These are phyloP conservation scores for Gillenia trifoliata DNA, from an alignment of 306 rosid genomes.

Conservation along the genomic window DNA sequence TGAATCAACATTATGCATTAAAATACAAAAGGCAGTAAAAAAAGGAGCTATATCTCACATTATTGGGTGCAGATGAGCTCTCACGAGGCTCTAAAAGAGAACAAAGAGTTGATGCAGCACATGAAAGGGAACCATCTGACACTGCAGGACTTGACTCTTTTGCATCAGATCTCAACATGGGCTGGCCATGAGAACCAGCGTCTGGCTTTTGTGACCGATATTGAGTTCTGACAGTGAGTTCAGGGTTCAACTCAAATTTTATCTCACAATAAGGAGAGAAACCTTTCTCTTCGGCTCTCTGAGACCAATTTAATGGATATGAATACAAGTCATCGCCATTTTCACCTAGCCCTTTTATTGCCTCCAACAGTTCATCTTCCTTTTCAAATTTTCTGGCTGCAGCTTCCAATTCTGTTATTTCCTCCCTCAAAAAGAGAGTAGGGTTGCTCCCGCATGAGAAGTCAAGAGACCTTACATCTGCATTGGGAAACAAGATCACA, in stretches of 20 bases:
- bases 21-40: constrained; percentile 1
- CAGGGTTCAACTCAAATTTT: constrained; percentile 41
- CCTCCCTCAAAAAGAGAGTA: constrained; percentile 66
- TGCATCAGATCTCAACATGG: constrained; percentile 18
- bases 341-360: constrained; percentile 42
- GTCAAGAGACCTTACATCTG: constrained; percentile 67
- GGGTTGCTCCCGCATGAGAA: constrained; percentile 58
- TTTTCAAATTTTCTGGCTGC: constrained; percentile 76
- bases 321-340: constrained; percentile 53
- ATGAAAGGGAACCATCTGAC: constrained; percentile 51
- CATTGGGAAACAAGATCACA: neutral
- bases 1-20: neutral
- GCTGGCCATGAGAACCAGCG: constrained; percentile 30
- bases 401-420: constrained; percentile 73
- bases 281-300: constrained; percentile 58
- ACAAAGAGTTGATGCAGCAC: constrained; percentile 46
- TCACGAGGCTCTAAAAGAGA: constrained; percentile 47
- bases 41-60: constrained; percentile 44
- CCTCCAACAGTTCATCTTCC: constrained; percentile 49
- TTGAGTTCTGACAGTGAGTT: constrained; percentile 25
- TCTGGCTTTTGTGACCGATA: constrained; percentile 38
- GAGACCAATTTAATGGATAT: constrained; percentile 48
- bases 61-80: constrained; percentile 26
- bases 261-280: constrained; percentile 65
- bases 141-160: constrained; percentile 32